A percentile compares a stretch with the other conserved stretches of the same genome.
Evolutionary conservation across 768 basidiomycete genomes (phyloP).

Genomic region (Boletellus emodensis): DNA sequence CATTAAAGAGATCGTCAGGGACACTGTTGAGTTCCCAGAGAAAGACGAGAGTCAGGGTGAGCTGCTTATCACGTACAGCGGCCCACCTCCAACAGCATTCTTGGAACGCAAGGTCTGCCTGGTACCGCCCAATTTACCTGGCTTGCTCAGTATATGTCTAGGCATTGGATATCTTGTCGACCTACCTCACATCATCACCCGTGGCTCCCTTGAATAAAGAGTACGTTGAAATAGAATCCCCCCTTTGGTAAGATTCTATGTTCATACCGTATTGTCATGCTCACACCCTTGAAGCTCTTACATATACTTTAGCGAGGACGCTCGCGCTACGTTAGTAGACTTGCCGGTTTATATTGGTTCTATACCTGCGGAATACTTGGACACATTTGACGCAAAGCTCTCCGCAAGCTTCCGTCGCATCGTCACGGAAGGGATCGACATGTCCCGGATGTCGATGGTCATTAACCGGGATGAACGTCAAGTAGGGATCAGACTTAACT

Average conservation of each 20-base stretch:
- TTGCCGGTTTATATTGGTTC: slow-evolving; percentile 78
- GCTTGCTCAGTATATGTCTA: slow-evolving; percentile 25
- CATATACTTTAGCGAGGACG: slow-evolving; percentile 79
- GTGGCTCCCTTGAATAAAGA: slow-evolving; percentile 85
- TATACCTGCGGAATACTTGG: slow-evolving; percentile 75
- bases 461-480: slow-evolving; percentile 87
- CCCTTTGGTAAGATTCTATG: slow-evolving; percentile 61
- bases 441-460: slow-evolving; percentile 84
- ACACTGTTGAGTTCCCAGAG: slow-evolving; percentile 90
- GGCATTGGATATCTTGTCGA: slow-evolving; percentile 83
- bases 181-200: slow-evolving; percentile 83
- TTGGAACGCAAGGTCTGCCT: slow-evolving; percentile 61
- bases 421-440: slow-evolving; percentile 74
- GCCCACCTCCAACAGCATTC: slow-evolving; percentile 69
- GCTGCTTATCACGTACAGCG: slow-evolving; percentile 70
- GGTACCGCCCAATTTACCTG: neutral
- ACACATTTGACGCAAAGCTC: slow-evolving; percentile 66
- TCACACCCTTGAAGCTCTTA: slow-evolving; percentile 53
- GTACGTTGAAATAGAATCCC: slow-evolving; percentile 87
- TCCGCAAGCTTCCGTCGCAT: slow-evolving; percentile 67
- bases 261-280: slow-evolving; percentile 2
- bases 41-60: slow-evolving; percentile 95
- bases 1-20: slow-evolving; percentile 50
- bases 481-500: slow-evolving; percentile 34
- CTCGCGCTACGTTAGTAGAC: slow-evolving; percentile 66